These are phyloP conservation scores for Ophiocordyceps camponoti-leonardi DNA, from an alignment of 2,329 filamentous ascomycete genomes.

Conservation along the genomic window DNA sequence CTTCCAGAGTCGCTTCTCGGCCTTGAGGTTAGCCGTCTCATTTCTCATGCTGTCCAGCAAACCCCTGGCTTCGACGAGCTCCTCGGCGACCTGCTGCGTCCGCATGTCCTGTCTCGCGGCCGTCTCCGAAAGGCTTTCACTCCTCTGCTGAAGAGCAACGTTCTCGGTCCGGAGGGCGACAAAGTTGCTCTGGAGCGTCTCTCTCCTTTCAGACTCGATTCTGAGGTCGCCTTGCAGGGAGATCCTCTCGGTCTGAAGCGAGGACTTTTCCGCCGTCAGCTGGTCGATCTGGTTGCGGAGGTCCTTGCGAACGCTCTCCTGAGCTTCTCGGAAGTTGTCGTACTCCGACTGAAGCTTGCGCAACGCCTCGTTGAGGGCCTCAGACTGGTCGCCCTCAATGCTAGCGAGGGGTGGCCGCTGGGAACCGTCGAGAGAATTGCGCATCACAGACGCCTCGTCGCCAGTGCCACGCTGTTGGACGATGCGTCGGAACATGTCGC, in stretches of 20 bases:
- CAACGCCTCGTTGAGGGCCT: slow-evolving; percentile 54
- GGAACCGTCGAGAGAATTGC: slow-evolving; percentile 46
- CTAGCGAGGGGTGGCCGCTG: slow-evolving; percentile 36
- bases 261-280: slow-evolving; percentile 65
- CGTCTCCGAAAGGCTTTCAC: slow-evolving; percentile 58
- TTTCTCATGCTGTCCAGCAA: slow-evolving; percentile 74
- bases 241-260: slow-evolving; percentile 67
- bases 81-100: slow-evolving; percentile 83
- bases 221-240: slow-evolving; percentile 66
- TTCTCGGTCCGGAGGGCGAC: slow-evolving; percentile 73
- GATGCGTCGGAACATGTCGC: slow-evolving; percentile 94
- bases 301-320: slow-evolving; percentile 61
- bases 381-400: slow-evolving; percentile 41
- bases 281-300: slow-evolving; percentile 73
- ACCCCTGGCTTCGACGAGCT: slow-evolving; percentile 72
- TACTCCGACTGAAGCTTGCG: slow-evolving; percentile 82
- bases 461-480: slow-evolving; percentile 51
- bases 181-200: slow-evolving; percentile 82
- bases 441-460: slow-evolving; percentile 53
- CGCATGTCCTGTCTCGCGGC: slow-evolving; percentile 80
- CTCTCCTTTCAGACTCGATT: slow-evolving; percentile 66
- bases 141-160: slow-evolving; percentile 68
- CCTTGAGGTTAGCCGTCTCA: slow-evolving; percentile 83
- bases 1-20: slow-evolving; percentile 89
- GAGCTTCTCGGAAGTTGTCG: slow-evolving; percentile 76